phyloP scores from a whole-genome alignment of 371 early-diverging fungal species.

The Haplosporangium sp. region DNA sequence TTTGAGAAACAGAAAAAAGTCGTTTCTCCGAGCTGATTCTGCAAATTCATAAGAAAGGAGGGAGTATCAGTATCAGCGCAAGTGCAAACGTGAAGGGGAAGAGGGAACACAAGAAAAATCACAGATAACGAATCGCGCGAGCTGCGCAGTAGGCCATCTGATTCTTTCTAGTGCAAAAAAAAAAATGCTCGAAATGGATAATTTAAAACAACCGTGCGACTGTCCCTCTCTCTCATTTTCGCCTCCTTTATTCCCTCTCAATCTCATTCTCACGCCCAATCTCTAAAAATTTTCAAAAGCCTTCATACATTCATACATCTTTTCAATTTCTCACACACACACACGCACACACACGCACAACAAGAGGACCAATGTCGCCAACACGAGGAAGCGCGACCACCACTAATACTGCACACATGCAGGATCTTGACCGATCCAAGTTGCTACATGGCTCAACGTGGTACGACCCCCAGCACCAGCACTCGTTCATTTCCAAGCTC shows the following conservation, averaged over 20 bases:
- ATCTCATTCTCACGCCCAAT: constrained; percentile 1
- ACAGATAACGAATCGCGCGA: background rate
- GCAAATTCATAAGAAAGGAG: too few species aligned
- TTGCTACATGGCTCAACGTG: constrained; percentile 22
- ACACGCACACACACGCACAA: background rate
- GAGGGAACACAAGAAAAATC: constrained; percentile 6
- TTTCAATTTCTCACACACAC: too few species aligned
- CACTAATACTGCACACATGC: constrained; percentile 2
- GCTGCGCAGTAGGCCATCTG: constrained; percentile 5
- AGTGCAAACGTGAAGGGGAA: too few species aligned
- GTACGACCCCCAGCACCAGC: constrained; percentile 17
- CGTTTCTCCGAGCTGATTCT: too few species aligned
- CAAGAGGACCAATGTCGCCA: constrained; percentile 16
- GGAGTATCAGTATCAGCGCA: too few species aligned
- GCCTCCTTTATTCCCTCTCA: too few species aligned
- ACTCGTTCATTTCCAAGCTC: constrained; percentile 31
- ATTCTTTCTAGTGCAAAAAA: background rate
- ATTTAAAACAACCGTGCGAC: constrained; percentile 14
- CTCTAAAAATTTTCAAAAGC: too few species aligned
- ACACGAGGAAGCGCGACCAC: constrained; percentile 10
- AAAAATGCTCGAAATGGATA: too few species aligned
- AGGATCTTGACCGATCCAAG: constrained; percentile 35
- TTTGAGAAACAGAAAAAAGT: too few species aligned
- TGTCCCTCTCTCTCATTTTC: constrained; percentile 6
- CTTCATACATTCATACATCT: too few species aligned